These are phyloP conservation scores for Plectosphaerella sp. DNA, from an alignment of 2,329 filamentous ascomycete genomes.

Conservation along the genomic window DNA sequence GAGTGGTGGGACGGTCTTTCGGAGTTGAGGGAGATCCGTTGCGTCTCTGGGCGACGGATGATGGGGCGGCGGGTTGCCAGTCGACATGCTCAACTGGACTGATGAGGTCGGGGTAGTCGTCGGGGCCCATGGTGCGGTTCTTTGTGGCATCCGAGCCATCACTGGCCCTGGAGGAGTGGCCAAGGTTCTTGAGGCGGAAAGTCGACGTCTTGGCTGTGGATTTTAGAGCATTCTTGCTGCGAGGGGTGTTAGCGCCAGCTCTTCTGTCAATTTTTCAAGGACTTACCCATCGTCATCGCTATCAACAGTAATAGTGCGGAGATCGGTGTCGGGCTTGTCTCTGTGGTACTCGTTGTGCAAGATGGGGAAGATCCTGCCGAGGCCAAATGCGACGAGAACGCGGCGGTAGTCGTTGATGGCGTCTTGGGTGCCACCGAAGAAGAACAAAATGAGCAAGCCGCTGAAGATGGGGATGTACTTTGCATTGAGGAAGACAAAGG, in stretches of 20 bases:
- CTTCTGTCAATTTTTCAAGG: too few relatives aligned
- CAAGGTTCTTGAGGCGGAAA: constrained; percentile 11
- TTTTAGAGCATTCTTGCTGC: constrained; percentile 9
- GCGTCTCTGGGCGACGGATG: not conserved
- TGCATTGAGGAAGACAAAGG: constrained; percentile 36
- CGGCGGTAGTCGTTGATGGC: constrained; percentile 44
- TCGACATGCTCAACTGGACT: not conserved
- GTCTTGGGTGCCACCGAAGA: constrained; percentile 53
- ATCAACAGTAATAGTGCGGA: not conserved
- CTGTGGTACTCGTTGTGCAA: constrained; percentile 35
- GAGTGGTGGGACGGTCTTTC: not conserved
- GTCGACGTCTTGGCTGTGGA: constrained; percentile 15
- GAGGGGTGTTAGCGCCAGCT: not conserved
- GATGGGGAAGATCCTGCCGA: constrained; percentile 37
- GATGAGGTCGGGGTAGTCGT: constrained; percentile 4
- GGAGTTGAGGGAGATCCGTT: not conserved
- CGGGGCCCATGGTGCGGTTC: not conserved
- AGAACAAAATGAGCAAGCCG: constrained; percentile 42
- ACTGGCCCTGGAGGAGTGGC: constrained; percentile 9
- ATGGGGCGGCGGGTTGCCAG: not conserved
- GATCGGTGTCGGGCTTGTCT: not conserved
- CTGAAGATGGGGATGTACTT: constrained; percentile 45
- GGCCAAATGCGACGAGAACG: constrained; percentile 31
- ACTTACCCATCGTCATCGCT: constrained; percentile 3
- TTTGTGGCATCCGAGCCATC: not conserved